A percentile compares a stretch with the other conserved stretches of the same genome.
phyloP scores from a whole-genome alignment of 139 green algal species.

The Tetratostichococcus sp. region DNA sequence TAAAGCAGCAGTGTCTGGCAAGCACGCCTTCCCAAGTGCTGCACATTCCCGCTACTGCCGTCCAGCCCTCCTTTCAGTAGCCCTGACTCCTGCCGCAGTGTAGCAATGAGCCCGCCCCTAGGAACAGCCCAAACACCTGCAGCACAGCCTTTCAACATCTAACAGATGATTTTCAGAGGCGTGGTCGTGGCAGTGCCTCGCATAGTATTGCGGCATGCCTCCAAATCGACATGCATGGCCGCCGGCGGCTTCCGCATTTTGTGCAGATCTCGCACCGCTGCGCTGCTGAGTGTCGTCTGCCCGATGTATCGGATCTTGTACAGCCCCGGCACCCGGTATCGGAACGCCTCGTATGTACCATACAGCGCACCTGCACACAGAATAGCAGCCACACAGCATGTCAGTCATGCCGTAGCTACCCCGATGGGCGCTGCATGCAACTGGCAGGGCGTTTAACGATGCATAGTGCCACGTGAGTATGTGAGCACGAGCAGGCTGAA shows the following conservation, averaged over 20 bases:
- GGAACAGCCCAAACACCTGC: conserved; percentile 60
- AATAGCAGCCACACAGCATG: too few species aligned
- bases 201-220: conserved; percentile 6
- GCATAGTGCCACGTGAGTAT: too few species aligned
- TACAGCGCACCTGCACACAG: conserved; percentile 65
- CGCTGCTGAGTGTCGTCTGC: conserved; percentile 62
- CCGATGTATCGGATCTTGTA: conserved; percentile 70
- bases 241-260: neutral
- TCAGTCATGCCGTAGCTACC: too few species aligned
- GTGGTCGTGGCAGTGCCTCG: too few species aligned
- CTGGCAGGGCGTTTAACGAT: too few species aligned
- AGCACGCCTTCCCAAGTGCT: too few species aligned
- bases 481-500: too few species aligned
- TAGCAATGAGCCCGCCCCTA: conserved; percentile 54
- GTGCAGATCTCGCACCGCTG: conserved; percentile 36
- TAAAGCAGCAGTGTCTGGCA: too few species aligned
- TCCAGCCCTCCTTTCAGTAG: neutral
- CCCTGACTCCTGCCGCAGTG: conserved; percentile 40
- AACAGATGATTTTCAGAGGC: too few species aligned
- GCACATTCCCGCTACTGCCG: too few species aligned
- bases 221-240: neutral
- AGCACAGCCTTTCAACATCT: too few species aligned
- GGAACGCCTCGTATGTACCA: conserved; percentile 64
- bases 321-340: conserved; percentile 55
- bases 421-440: too few species aligned